These are phyloP conservation scores for Brassica rapa DNA, from an alignment of 345 rosid genomes.

Conservation along the genomic window DNA sequence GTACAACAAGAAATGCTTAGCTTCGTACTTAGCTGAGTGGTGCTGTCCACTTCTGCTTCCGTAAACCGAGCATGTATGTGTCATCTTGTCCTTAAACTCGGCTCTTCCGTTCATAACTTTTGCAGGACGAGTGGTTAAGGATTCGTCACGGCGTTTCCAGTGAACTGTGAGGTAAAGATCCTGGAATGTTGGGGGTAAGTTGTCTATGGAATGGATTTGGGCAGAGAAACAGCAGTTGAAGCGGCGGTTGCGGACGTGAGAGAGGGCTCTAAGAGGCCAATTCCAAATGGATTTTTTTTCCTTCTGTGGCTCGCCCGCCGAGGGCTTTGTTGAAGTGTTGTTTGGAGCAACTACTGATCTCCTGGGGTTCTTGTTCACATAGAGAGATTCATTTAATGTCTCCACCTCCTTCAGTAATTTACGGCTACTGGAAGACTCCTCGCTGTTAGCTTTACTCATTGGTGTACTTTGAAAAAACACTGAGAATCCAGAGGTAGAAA, in stretches of 20 bases:
- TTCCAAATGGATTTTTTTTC: conserved; percentile 89
- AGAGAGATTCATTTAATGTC: conserved; percentile 73
- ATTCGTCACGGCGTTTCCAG: conserved; percentile 93
- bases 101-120: conserved; percentile 65
- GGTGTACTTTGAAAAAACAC: conserved; percentile 36
- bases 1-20: conserved; percentile 85
- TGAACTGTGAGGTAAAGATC: conserved; percentile 65
- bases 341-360: conserved; percentile 39
- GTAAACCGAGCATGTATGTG: conserved; percentile 67
- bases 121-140: conserved; percentile 56
- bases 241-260: conserved; percentile 60
- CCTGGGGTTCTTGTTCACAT: conserved; percentile 52
- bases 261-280: conserved; percentile 84
- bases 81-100: conserved; percentile 73
- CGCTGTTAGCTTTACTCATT: conserved; percentile 52
- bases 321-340: conserved; percentile 44
- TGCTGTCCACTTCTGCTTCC: conserved; percentile 88
- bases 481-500: conserved; percentile 10
- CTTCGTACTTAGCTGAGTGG: conserved; percentile 91
- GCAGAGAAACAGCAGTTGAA: conserved; percentile 81
- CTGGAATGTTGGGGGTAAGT: conserved; percentile 59
- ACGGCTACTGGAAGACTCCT: conserved; percentile 54
- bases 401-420: conserved; percentile 74
- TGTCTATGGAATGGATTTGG: conserved; percentile 71
- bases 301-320: conserved; percentile 55